Percentiles rank a stretch among this genome's conserved stretches.
These are phyloP conservation scores for Ganoderma lucidum DNA, from an alignment of 1,284 basidiomycete species.

Conservation along the genomic window DNA sequence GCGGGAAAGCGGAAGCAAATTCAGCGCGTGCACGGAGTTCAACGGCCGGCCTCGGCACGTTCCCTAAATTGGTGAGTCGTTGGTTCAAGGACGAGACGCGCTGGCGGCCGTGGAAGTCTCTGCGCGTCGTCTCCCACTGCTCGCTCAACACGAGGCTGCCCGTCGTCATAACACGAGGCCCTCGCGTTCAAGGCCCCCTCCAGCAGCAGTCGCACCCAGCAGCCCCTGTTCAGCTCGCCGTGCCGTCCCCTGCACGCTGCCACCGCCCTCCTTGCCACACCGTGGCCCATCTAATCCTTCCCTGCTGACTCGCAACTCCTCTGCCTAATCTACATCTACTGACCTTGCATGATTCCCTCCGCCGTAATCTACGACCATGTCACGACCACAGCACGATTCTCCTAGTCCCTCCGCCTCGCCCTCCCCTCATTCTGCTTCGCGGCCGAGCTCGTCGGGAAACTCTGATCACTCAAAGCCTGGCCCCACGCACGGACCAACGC, in stretches of 20 bases:
- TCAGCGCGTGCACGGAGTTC: no score
- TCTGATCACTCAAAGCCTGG: no score
- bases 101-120: constrained; percentile 20
- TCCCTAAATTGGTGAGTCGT: constrained; percentile 36
- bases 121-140: constrained; percentile 36
- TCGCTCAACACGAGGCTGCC: constrained; percentile 45
- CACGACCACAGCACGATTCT: no score
- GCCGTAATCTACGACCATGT: constrained; percentile 42
- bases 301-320: constrained; percentile 30
- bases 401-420: no score
- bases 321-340: constrained; percentile 37
- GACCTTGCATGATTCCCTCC: constrained; percentile 38
- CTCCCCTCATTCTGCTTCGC: no score
- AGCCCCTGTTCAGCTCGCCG: constrained; percentile 40
- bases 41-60: constrained; percentile 26
- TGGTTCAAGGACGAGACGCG: constrained; percentile 29
- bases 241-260: constrained; percentile 36
- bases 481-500: constrained; percentile 37
- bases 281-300: constrained; percentile 40
- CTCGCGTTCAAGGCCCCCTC: constrained; percentile 44
- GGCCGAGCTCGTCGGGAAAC: no score
- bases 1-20: no score
- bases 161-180: constrained; percentile 45
- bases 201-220: no score
- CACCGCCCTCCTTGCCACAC: constrained; percentile 35